phyloP scores from a whole-genome alignment of 805 yeast species.

The Teunomyces aglyptinius region DNA sequence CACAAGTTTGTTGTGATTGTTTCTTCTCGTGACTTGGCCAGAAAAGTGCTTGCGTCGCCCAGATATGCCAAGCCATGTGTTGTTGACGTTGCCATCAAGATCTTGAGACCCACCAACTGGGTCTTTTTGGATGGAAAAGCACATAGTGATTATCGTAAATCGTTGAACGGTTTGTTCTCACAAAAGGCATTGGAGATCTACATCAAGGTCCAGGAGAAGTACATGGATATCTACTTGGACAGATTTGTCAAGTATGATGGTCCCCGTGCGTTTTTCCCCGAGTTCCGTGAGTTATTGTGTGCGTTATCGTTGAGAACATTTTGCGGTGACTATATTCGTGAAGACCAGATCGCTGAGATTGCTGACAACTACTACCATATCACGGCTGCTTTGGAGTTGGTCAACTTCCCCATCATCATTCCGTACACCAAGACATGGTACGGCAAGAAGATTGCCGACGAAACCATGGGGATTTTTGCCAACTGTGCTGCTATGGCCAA shows the following conservation, averaged over 20 bases:
- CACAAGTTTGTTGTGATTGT: slow-evolving; percentile 97
- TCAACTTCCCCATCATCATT: slow-evolving; percentile 93
- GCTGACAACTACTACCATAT: slow-evolving; percentile 91
- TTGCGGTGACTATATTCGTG: slow-evolving; percentile 93
- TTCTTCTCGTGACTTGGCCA: slow-evolving; percentile 79
- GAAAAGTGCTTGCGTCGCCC: slow-evolving; percentile 84
- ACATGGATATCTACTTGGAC: slow-evolving; percentile 80
- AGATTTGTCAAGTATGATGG: slow-evolving; percentile 62
- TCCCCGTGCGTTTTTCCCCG: slow-evolving; percentile 80
- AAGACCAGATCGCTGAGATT: slow-evolving; percentile 80
- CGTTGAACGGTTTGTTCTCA: slow-evolving; percentile 86
- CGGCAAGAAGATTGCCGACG: slow-evolving; percentile 89
- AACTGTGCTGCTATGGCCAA: slow-evolving; percentile 87
- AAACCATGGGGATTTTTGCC: slow-evolving; percentile 90
- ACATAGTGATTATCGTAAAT: slow-evolving; percentile 88
- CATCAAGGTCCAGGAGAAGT: slow-evolving; percentile 77
- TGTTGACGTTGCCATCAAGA: slow-evolving; percentile 94
- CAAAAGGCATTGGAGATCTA: slow-evolving; percentile 78
- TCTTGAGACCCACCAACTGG: slow-evolving; percentile 95
- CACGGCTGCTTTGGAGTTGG: slow-evolving; percentile 95
- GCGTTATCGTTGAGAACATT: slow-evolving; percentile 90
- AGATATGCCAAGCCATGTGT: slow-evolving; percentile 94
- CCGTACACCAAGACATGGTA: slow-evolving; percentile 98
- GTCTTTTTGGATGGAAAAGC: slow-evolving; percentile 96
- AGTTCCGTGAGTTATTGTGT: slow-evolving; percentile 93